Percentiles rank a stretch among this genome's conserved stretches.
Evolutionary conservation across 495 filamentous ascomycete genomes (phyloP).

Genomic region (Podospora australis): DNA sequence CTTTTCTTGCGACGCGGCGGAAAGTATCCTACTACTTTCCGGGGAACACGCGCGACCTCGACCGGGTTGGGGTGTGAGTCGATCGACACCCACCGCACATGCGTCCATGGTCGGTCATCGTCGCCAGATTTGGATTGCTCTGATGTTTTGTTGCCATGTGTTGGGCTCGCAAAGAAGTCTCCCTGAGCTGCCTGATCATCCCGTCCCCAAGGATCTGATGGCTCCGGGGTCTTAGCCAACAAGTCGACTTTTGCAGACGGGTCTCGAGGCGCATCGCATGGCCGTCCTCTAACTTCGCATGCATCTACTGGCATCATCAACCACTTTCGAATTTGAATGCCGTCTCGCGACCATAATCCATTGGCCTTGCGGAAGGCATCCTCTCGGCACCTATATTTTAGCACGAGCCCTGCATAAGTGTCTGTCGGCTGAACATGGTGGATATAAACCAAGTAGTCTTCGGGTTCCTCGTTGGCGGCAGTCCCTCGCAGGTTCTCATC

Average conservation of each 20-base stretch:
- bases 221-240: slow-evolving; percentile 39
- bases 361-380: slow-evolving; percentile 80
- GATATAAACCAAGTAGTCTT: slow-evolving; percentile 77
- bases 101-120: slow-evolving; percentile 61
- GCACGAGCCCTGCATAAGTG: slow-evolving; percentile 82
- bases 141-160: slow-evolving; percentile 23
- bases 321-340: slow-evolving; percentile 72
- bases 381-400: slow-evolving; percentile 78
- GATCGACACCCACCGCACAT: slow-evolving; percentile 80
- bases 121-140: slow-evolving; percentile 17
- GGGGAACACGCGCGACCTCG: slow-evolving; percentile 80
- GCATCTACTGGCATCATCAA: slow-evolving; percentile 85
- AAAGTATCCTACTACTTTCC: slow-evolving; percentile 81
- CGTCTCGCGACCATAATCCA: slow-evolving; percentile 88
- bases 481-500: slow-evolving; percentile 35
- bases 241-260: slow-evolving; percentile 36
- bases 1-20: slow-evolving; percentile 82
- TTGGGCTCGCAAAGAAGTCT: slow-evolving; percentile 30
- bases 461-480: slow-evolving; percentile 32
- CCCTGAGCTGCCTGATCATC: slow-evolving; percentile 16
- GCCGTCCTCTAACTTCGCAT: slow-evolving; percentile 74
- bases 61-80: slow-evolving; percentile 62
- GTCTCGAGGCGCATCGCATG: slow-evolving; percentile 37
- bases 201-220: slow-evolving; percentile 21
- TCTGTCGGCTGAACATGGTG: slow-evolving; percentile 78